Conservation (phyloP, 2,329 filamentous ascomycete species). For the Xylariaceae sp. region DNA sequence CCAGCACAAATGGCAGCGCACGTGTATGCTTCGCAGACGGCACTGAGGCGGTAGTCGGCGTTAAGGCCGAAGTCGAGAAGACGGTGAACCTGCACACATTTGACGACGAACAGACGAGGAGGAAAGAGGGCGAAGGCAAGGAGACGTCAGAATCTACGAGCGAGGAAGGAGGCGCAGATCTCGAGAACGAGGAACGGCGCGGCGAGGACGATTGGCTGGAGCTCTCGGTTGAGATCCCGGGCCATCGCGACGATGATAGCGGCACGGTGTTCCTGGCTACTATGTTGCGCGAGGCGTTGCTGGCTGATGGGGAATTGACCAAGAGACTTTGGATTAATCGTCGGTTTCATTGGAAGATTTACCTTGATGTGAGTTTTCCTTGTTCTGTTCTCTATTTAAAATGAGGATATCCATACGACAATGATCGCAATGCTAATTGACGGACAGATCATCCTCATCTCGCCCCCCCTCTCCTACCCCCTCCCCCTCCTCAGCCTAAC, state of each 20-base stretch:
- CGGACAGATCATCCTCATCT: slow-evolving; percentile 77
- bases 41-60: slow-evolving; percentile 89
- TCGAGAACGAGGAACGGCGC: slow-evolving; percentile 34
- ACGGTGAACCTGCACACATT: slow-evolving; percentile 19
- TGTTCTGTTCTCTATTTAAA: neutral
- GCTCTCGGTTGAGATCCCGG: slow-evolving; percentile 85
- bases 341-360: slow-evolving; percentile 94
- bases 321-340: slow-evolving; percentile 79
- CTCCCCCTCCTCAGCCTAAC: slow-evolving; percentile 89
- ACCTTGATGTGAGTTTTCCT: slow-evolving; percentile 69
- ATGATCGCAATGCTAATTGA: slow-evolving; percentile 4
- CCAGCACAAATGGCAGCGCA: slow-evolving; percentile 85
- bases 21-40: slow-evolving; percentile 92
- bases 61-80: slow-evolving; percentile 81
- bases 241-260: slow-evolving; percentile 84
- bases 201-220: slow-evolving; percentile 71
- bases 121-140: slow-evolving; percentile 24
- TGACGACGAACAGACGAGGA: slow-evolving; percentile 8
- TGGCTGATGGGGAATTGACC: slow-evolving; percentile 64
- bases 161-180: slow-evolving; percentile 22
- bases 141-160: slow-evolving; percentile 20
- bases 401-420: too few relatives aligned
- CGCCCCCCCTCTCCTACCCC: slow-evolving; percentile 87
- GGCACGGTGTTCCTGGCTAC: slow-evolving; percentile 79
- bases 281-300: slow-evolving; percentile 83